Conservation (phyloP, 2,329 filamentous ascomycete genomes). For the Nannizziopsis arthrosporioides region DNA sequence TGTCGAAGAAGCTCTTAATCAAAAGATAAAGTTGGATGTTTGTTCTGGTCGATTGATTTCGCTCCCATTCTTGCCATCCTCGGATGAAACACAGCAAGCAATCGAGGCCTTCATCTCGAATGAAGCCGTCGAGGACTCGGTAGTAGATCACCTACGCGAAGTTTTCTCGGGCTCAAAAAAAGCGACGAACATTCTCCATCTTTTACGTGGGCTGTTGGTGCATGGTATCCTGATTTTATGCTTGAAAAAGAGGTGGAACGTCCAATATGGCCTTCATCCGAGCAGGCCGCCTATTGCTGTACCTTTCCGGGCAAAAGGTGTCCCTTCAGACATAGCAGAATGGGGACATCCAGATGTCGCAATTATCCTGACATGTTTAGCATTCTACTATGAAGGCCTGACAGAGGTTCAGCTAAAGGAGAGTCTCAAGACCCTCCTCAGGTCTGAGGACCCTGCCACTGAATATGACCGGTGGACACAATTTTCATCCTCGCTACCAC, state of each 20-base stretch:
- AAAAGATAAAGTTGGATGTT: neutral
- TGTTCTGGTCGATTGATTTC: neutral
- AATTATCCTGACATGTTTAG: slow-evolving; percentile 53
- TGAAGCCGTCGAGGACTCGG: neutral
- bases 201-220: slow-evolving; percentile 53
- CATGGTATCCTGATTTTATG: slow-evolving; percentile 49
- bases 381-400: slow-evolving; percentile 55
- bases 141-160: slow-evolving; percentile 17
- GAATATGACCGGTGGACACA: slow-evolving; percentile 46
- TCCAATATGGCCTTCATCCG: slow-evolving; percentile 51
- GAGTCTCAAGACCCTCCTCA: slow-evolving; percentile 41
- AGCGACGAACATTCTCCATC: slow-evolving; percentile 33
- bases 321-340: slow-evolving; percentile 51
- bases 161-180: slow-evolving; percentile 20
- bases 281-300: slow-evolving; percentile 43
- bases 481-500: slow-evolving; percentile 33
- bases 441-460: slow-evolving; percentile 45
- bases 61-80: slow-evolving; percentile 18
- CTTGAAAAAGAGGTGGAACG: slow-evolving; percentile 54
- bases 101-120: slow-evolving; percentile 19
- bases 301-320: slow-evolving; percentile 55
- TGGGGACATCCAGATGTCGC: slow-evolving; percentile 58
- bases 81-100: slow-evolving; percentile 23
- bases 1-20: slow-evolving; percentile 1
- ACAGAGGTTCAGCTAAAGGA: slow-evolving; percentile 39